Base-by-base conservation (phyloP, 2,329 filamentous ascomycete genomes). In the Talaromyces sp. region DNA sequence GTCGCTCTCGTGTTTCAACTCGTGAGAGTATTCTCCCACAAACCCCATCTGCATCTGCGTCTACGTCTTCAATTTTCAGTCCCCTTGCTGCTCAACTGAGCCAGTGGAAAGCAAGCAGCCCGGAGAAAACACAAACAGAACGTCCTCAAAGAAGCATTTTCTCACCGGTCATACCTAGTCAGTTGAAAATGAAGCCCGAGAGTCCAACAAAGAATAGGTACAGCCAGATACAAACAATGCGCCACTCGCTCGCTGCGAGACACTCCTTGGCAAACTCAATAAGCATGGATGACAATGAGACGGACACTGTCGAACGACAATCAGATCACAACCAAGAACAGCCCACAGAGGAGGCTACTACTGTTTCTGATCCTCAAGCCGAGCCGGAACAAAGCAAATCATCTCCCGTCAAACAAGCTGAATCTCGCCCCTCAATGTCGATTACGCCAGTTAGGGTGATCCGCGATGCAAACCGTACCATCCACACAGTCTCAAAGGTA, bases 401-500 rank as follows among this genome's bases (percentile, higher is more conserved):
- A 19, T 19, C 44, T 11, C 30, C 39, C 2, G 56, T 33, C 17
- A 47, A 61, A 19, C 27, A 22, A 25, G 44, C 19, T 13, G 51
- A 44, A 17, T 13, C 58, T 25, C 57, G 59, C 28, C 52, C 67
- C 56, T 65, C 70, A 33, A 67, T 69, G 33, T 84, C 84, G 1
- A 75, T 80, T 8, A 90, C 88, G 1, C 88, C 88, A 0, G 76
- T 81, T 56, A 82, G 84, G 53, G 63, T 66, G 8, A 69, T 69
- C 17, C 74, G 77, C 0, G 68, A 80, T n/a, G 76, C 73, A n/a
- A 80, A 81, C 60, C 79, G 80, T 51, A 78, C 82, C n/a, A 84
- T 88, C 64, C 85, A 90, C 72, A 93, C 90, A 0, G 86, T 90
- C 0, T 90, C 88, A 28, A 93, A 92, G 75, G 85, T 93, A 4